Evolutionary conservation across 441 rosid species (phyloP), one percentile per base, ranked within the genome.

Genomic region (Macaranga tanarius): DNA sequence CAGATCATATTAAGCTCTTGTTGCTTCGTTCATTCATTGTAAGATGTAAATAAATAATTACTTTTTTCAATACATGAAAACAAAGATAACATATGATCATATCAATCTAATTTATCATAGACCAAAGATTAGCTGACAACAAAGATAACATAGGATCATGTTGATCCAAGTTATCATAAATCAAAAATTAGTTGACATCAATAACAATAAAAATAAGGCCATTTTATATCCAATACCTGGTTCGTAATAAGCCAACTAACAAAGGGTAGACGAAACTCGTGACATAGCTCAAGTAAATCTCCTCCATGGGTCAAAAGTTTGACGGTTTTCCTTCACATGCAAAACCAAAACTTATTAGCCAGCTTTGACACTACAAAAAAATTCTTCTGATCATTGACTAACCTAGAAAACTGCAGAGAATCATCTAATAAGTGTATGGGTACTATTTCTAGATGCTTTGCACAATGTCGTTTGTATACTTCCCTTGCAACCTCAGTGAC

Each of bases 281-380:
- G 87, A 81, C 96, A 88, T 80, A 95, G 95, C 77, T 91, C 99
- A 79, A 95, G 89, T 83, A 95, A 82, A 81, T 95, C 95, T 72
- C 99, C 99, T 77, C 98, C 98, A 75, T 79, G 88, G 69, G 87
- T 87, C 86, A 95, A 84, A 81, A 95, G 92, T 79, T 95, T 95
- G 81, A 95, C 95, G 75, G 96, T 77, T 77, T 84, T 95, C 92
- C 99, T 92, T 81, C 67, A 58, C 67, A 76, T 71, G 67, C 59
- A 85, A 84, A 73, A 62, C 62, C 31, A 72, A 28, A 80, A 80
- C 42, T 72, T 69, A 76, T 79, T 74, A 80, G 82, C 63, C 68
- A 74, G 67, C 62, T 54, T 51, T 44, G 70, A 57, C 60, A 69
- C 51, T 55, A 52, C 16, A 67, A 52, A 71, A 7, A 72, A 48